Base-by-base conservation (phyloP, 305 asterid species). In the Caryopteris hybrid region DNA sequence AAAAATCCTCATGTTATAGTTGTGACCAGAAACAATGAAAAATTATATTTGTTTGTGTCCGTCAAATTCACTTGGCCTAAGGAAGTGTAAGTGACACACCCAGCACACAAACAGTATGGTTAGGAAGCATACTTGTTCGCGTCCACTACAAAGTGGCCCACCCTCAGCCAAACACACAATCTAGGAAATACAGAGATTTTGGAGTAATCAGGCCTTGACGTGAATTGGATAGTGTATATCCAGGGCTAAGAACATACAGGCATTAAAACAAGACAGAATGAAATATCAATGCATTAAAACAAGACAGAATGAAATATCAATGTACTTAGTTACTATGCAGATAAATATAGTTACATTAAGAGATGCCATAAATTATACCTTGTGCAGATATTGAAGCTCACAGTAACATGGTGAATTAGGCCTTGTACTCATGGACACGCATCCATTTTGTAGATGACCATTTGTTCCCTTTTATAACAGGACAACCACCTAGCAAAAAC, bases 401-500 rank as follows among this genome's bases (percentile, higher is more conserved):
- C 92, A 39, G 62, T 54, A 20, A 39, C 65, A 70, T 38, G 47
- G 41, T 50, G 69, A 62, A 65, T 80, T 81, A 94, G 29, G 64
- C 79, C 73, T 86, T 79, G 85, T 83, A 91, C 80, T 91, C 97
- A 5, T 81, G 85, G 76, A 87, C 82, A 22, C 95, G 96, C 70
- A 94, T 84, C 99, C 97, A 94, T 79, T 94, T 94, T 18, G 99
- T 94, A 60, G 97, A 86, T 45, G 99, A 91, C 97, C 99, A 94
- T 62, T 94, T 94, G 86, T 91, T 94, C 70, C 99, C 99, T 78
- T 69, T 86, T 68, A 94, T 89, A 64, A 94, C 96, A 50, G 92
- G 84, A 76, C 99, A 94, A 23, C 96, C 97, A 68, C 90, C 98
- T 94, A 66, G 42, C 79, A 39, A 68, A 77, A 59, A 68, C 61